A percentile compares a stretch with the other conserved stretches of the same genome.
Conservation (phyloP, 1,139 yeast genomes). For the Magnusiomyces paraingens region DNA sequence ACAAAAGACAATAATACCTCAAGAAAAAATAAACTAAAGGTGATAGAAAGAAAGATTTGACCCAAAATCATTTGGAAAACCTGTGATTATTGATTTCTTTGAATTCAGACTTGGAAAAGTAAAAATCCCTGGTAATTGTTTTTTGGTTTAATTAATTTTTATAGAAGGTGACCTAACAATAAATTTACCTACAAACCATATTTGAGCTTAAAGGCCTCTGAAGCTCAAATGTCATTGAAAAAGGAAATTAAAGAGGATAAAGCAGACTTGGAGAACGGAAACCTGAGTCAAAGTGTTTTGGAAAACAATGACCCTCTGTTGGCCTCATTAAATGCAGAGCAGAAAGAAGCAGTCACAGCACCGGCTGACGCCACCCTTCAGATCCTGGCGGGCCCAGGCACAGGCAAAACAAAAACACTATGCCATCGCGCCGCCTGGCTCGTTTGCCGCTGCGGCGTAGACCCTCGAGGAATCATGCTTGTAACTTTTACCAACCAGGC, state of each 20-base stretch:
- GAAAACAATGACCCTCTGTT: background rate
- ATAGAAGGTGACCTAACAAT: too few relatives aligned
- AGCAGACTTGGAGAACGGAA: background rate
- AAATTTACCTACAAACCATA: too few relatives aligned
- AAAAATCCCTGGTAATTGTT: too few relatives aligned
- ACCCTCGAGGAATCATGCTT: constrained; percentile 61
- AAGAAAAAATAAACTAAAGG: too few relatives aligned
- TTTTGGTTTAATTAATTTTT: too few relatives aligned
- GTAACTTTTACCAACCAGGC: constrained; percentile 92
- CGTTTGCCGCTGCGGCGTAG: constrained; percentile 39
- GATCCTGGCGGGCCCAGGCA: constrained; percentile 90
- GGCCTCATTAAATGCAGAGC: constrained; percentile 48
- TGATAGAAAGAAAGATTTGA: too few relatives aligned
- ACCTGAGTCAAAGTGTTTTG: background rate
- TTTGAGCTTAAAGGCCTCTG: too few relatives aligned
- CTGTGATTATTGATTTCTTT: too few relatives aligned
- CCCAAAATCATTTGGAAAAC: too few relatives aligned
- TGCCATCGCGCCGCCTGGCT: constrained; percentile 73
- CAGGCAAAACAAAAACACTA: constrained; percentile 71
- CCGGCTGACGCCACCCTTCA: constrained; percentile 53
- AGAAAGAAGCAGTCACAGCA: constrained; percentile 53
- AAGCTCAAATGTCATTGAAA: background rate
- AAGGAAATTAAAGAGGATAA: background rate
- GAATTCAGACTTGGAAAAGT: too few relatives aligned
- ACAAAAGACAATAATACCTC: too few relatives aligned